Evolutionary conservation across 2,329 filamentous ascomycete species (phyloP).

Genomic region (Trichoderma aggressivum): DNA sequence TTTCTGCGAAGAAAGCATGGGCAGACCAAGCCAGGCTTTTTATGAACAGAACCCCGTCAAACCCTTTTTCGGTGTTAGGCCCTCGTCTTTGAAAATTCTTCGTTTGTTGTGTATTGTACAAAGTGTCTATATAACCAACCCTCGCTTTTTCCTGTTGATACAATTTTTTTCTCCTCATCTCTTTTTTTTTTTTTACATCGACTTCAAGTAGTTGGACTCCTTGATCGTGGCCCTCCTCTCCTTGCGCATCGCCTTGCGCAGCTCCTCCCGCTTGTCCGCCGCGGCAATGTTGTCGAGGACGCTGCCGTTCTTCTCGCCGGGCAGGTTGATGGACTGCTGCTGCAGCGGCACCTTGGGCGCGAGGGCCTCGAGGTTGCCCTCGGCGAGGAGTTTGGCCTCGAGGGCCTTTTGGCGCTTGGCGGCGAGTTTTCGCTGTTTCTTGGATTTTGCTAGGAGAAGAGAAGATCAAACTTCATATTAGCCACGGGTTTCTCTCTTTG

Average conservation of each 20-base stretch:
- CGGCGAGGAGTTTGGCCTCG: conserved; percentile 59
- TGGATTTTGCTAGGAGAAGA: conserved; percentile 66
- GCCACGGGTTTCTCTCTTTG: background rate
- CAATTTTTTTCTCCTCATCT: conserved; percentile 26
- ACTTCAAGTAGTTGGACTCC: conserved; percentile 81
- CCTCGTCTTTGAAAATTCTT: background rate
- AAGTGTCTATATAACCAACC: background rate
- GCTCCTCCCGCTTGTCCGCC: conserved; percentile 53
- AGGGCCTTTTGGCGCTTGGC: conserved; percentile 58
- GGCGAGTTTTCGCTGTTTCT: conserved; percentile 72
- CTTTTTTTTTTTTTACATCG: conserved; percentile 52
- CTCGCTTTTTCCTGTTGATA: background rate
- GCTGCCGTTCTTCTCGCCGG: conserved; percentile 44
- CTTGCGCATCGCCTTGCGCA: conserved; percentile 69
- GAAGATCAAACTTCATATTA: background rate
- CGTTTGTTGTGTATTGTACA: background rate
- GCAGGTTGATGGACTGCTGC: conserved; percentile 74
- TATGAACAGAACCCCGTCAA: background rate
- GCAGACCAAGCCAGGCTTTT: background rate
- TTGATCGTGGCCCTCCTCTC: conserved; percentile 76
- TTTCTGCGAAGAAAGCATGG: background rate
- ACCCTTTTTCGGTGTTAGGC: background rate
- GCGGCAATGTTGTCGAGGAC: conserved; percentile 47
- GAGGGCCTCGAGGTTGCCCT: conserved; percentile 63
- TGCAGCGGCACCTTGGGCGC: conserved; percentile 69